Conservation (phyloP, 2,329 filamentous ascomycete genomes). For the Aspergillus fumigatus region DNA sequence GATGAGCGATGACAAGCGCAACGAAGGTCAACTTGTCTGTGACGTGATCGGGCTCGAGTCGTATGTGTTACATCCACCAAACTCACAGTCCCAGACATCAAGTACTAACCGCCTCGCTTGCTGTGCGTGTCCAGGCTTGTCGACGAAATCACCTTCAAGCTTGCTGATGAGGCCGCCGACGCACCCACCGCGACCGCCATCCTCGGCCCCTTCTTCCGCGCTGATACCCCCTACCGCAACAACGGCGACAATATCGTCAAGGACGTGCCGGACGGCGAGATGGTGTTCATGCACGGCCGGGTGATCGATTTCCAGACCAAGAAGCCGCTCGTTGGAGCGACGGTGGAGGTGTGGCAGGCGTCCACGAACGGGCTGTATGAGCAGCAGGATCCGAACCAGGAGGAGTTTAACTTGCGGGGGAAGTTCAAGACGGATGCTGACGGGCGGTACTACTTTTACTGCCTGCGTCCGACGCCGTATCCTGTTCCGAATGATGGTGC, state of each 20-base stretch:
- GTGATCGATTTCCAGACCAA: conserved; percentile 57
- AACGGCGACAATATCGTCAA: conserved; percentile 64
- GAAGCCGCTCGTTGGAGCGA: conserved; percentile 59
- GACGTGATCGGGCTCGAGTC: conserved; percentile 58
- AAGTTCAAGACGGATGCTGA: conserved; percentile 63
- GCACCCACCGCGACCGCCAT: conserved; percentile 70
- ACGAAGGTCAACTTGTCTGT: conserved; percentile 59
- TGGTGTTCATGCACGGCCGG: conserved; percentile 62
- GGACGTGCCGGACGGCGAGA: conserved; percentile 46
- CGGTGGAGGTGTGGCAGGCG: conserved; percentile 75
- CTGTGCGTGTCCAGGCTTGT: conserved; percentile 48
- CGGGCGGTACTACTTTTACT: conserved; percentile 61
- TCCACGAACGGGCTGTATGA: conserved; percentile 69
- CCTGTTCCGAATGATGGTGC: conserved; percentile 51
- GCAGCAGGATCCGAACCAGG: conserved; percentile 67
- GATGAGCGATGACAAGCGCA: conserved; percentile 59
- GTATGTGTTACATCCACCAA: conserved; percentile 27
- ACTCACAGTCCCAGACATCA: neutral
- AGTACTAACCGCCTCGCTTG: neutral
- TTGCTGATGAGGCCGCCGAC: conserved; percentile 49
- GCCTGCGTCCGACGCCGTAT: conserved; percentile 56
- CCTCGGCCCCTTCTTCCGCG: conserved; percentile 79
- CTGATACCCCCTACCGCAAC: conserved; percentile 64
- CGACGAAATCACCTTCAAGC: conserved; percentile 73
- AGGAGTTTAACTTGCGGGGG: conserved; percentile 70